phyloP scores from a whole-genome alignment of 2,329 filamentous ascomycete genomes.

The Clathrospora elynae region DNA sequence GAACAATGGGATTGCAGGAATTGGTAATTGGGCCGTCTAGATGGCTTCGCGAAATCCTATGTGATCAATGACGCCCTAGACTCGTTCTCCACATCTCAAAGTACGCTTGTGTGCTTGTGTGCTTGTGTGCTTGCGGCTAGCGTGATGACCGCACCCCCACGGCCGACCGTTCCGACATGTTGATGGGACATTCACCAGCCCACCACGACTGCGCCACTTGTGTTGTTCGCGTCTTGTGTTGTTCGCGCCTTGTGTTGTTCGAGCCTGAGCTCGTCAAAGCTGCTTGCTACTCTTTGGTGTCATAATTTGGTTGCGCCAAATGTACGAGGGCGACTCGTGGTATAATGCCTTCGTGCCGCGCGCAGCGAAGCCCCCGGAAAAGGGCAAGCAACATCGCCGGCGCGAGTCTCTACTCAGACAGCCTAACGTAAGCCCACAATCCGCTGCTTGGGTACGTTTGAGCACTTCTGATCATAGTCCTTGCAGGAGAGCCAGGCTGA shows the following conservation, averaged over 20 bases:
- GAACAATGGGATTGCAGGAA: constrained; percentile 2
- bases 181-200: too few species aligned
- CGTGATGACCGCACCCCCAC: constrained; percentile 2
- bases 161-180: constrained; percentile 13
- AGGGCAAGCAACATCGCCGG: constrained; percentile 63
- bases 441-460: constrained; percentile 42
- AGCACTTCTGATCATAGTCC: constrained; percentile 49
- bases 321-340: constrained; percentile 81
- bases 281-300: too few species aligned
- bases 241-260: too few species aligned
- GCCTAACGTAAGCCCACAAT: constrained; percentile 53
- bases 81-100: constrained; percentile 10
- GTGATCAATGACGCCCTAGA: constrained; percentile 18
- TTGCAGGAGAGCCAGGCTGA: constrained; percentile 61
- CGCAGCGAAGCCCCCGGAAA: constrained; percentile 50
- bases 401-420: constrained; percentile 69
- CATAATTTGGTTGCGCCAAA: constrained; percentile 49
- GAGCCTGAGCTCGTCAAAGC: too few species aligned
- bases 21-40: constrained; percentile 19
- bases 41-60: constrained; percentile 15
- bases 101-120: not conserved
- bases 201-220: too few species aligned
- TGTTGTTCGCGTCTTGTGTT: too few species aligned
- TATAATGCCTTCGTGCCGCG: constrained; percentile 74
- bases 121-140: constrained; percentile 3